Conservation (phyloP, 495 filamentous ascomycete genomes). For the Lindgomyces ingoldianus region DNA sequence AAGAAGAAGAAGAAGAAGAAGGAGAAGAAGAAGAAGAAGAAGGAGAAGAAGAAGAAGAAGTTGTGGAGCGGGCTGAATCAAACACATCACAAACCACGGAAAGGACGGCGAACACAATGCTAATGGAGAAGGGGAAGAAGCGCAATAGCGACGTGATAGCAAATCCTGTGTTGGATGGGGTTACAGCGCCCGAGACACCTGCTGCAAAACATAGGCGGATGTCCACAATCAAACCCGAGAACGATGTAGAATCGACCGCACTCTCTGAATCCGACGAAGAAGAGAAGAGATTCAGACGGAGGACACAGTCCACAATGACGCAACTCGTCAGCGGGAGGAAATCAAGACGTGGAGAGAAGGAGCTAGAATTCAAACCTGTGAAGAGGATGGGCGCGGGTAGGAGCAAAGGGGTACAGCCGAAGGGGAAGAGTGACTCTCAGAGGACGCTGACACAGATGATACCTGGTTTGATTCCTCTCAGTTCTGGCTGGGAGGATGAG, state of each 20-base stretch:
- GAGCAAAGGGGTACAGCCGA: conserved; percentile 5
- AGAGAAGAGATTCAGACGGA: background rate
- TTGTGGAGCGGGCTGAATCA: background rate
- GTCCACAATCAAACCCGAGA: background rate
- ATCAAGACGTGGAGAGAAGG: conserved; percentile 18
- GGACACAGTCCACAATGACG: conserved; percentile 36
- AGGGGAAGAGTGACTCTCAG: conserved; percentile 15
- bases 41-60: background rate
- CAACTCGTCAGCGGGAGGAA: conserved; percentile 15
- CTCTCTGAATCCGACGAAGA: background rate
- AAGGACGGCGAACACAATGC: background rate
- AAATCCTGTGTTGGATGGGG: conserved; percentile 1
- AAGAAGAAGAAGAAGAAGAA: conserved; percentile 9
- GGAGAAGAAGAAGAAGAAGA: background rate
- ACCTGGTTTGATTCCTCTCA: conserved; percentile 10
- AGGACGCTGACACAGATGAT: conserved; percentile 36
- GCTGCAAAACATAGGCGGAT: conserved; percentile 15
- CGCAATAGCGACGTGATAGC: conserved; percentile 7
- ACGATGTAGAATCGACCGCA: background rate
- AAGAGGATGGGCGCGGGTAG: conserved; percentile 27
- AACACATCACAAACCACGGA: background rate
- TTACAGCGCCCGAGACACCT: conserved; percentile 2
- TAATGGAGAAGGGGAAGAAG: conserved; percentile 15
- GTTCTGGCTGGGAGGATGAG: conserved; percentile 12
- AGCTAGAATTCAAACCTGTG: conserved; percentile 23